Conservation (phyloP, 2,329 filamentous ascomycete species). For the Fusarium sp. region DNA sequence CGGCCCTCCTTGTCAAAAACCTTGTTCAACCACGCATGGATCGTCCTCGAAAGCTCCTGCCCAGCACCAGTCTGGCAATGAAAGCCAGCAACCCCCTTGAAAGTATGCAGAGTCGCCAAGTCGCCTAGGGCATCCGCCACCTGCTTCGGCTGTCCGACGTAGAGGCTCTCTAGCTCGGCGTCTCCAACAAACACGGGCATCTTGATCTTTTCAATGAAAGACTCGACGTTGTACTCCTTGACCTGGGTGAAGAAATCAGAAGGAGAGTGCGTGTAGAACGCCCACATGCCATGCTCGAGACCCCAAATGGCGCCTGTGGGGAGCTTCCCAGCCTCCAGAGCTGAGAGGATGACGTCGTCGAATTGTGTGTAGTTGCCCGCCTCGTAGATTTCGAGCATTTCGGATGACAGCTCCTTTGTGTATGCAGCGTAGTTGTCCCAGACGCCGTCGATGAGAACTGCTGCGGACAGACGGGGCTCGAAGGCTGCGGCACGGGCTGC, state of each 20-base stretch:
- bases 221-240: slow-evolving; percentile 15
- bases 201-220: slow-evolving; percentile 13
- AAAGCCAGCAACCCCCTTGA: slow-evolving; percentile 23
- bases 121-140: slow-evolving; percentile 26
- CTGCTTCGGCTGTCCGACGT: slow-evolving; percentile 12
- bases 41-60: slow-evolving; percentile 17
- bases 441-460: slow-evolving; percentile 19
- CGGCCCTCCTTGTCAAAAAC: neutral
- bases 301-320: slow-evolving; percentile 10
- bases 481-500: slow-evolving; percentile 29
- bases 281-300: slow-evolving; percentile 1
- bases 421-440: slow-evolving; percentile 30
- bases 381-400: slow-evolving; percentile 7
- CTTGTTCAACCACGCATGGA: slow-evolving; percentile 25
- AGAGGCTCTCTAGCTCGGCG: slow-evolving; percentile 1
- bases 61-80: slow-evolving; percentile 30
- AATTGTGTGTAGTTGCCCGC: slow-evolving; percentile 7
- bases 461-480: slow-evolving; percentile 13
- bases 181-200: slow-evolving; percentile 23
- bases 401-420: neutral
- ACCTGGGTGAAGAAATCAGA: slow-evolving; percentile 10
- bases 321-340: neutral
- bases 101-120: slow-evolving; percentile 14
- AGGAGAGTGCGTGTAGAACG: slow-evolving; percentile 18
- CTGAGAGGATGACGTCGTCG: neutral